Conservation (phyloP, 495 filamentous ascomycete genomes). For the Penicilliopsis zonata region DNA sequence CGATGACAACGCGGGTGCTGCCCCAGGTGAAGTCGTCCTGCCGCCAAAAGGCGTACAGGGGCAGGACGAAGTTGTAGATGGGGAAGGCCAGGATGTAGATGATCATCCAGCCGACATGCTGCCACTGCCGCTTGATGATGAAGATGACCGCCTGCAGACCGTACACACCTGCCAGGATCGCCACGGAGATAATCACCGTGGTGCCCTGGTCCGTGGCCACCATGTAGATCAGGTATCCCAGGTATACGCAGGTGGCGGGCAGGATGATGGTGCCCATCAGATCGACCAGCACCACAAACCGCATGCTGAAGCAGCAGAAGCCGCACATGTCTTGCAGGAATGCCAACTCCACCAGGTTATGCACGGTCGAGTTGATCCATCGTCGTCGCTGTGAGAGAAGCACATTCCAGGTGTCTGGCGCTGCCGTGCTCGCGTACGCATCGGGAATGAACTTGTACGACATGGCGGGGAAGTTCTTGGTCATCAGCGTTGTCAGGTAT, state of each 20-base stretch:
- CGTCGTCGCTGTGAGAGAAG: conserved; percentile 88
- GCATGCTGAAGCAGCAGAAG: conserved; percentile 99
- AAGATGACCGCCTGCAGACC: conserved; percentile 94
- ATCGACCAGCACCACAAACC: conserved; percentile 94
- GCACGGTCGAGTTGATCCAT: conserved; percentile 98
- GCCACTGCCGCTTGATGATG: conserved; percentile 92
- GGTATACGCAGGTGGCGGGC: conserved; percentile 80
- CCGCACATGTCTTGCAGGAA: conserved; percentile 85
- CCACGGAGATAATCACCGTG: conserved; percentile 76
- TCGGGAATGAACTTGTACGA: conserved; percentile 92
- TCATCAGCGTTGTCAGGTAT: conserved; percentile 94
- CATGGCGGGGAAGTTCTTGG: conserved; percentile 91
- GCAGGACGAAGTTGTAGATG: conserved; percentile 83
- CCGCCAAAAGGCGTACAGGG: conserved; percentile 98
- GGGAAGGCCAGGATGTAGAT: conserved; percentile 93
- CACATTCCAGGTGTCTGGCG: conserved; percentile 86
- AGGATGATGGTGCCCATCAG: conserved; percentile 88
- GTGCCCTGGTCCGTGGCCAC: conserved; percentile 59
- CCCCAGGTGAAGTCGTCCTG: conserved; percentile 98
- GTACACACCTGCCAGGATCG: conserved; percentile 83
- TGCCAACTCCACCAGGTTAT: conserved; percentile 86
- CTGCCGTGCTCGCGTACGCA: conserved; percentile 84
- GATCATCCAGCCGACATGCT: conserved; percentile 98
- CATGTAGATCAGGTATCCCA: conserved; percentile 79
- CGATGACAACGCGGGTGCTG: conserved; percentile 93